Evolutionary conservation across 345 rosid genomes (phyloP), one percentile per base, ranked within the genome.

Genomic region (Rhodomyrtus tomentosa): DNA sequence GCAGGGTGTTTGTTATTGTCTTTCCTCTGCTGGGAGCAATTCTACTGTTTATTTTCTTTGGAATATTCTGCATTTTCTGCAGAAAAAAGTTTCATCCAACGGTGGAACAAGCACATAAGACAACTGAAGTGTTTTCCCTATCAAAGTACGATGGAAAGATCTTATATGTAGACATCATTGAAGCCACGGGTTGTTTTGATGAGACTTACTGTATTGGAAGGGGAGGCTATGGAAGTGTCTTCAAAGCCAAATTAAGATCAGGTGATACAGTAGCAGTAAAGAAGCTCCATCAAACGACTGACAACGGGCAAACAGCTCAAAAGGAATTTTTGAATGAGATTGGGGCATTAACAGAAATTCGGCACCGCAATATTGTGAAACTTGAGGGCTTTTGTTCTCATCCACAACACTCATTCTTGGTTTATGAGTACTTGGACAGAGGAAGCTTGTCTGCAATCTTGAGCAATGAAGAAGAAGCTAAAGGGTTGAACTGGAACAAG

Each of bases 191-290:
- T 10, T 25, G 11, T 27, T 86, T 89, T 29, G 81, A 83, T 29
- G 50, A 56, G 8, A 59, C 2, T 10, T 85, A 85, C 50, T 86
- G 90, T 84, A 85, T 89, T 38, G 89, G 89, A 0, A 45, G 42
- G 48, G 91, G 91, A 29, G 87, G 89, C 29, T 82, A 32, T 42
- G 89, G 90, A 58, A 83, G 59, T 68, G 90, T 90, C 13, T 90
- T 86, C 85, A 87, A 83, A 56, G 89, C 84, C 16, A 45, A 82
- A 40, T 79, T 90, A 16, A 80, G 86, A 36, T 53, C 82, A 2
- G 84, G 80, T 4, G 40, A 13, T 25, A 40, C n/a, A 1, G 86
- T 90, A 36, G 90, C 90, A 5, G 85, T 90, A 3, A 90, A 89
- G 85, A 90, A 88, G 81, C 86, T 89, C 20, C 72, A 85, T 59